Base-by-base conservation (phyloP, 2,329 filamentous ascomycete genomes). In the Thielaviopsis populi region DNA sequence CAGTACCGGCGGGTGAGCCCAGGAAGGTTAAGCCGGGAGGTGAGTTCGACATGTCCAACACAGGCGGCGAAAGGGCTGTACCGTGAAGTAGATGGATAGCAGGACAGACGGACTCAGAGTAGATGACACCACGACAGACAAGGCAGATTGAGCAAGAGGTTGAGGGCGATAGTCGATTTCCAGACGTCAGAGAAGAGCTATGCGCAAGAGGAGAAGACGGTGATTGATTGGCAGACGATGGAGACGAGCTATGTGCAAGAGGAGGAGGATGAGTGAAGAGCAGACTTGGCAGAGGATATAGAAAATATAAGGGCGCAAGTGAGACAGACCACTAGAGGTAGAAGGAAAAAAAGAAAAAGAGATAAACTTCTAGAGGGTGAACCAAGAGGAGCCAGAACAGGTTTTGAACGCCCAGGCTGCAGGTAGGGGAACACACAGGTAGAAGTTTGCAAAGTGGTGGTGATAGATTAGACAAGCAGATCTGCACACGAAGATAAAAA, bases 1-100 rank as follows among this genome's bases (percentile, higher is more conserved):
- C 48, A 27, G 59, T 43, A 30, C 41, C 24, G 24, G 59, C 41
- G 19, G 59, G 59, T 19, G 41, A 61, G 41, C 43, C 59, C 24
- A 48, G 22, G 37, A 63, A 63, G 30, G 62, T 63, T 17, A 63
- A 30, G 42, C 62, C 56, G 33, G 63, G 63, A 42, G 63, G 63
- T 24, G 63, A 48, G 24, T 30, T 61, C 17, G 59, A 61, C n/a
- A 46, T 46, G 24, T 46, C 53, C 13, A 56, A 56, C 53, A 56
- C 27, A 30, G 53, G 8, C 53, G 24, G 53, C 15, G 7, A 17
- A 56, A 22, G 46, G 61, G 27, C 19, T 59, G 37, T 11, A 60
- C 46, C 13, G 58, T 42, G 19, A 43, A 42, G 41, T 22, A 27
- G 37, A 24, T 48, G 19, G 59, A 48, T 33, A 48, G 13, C 24